phyloP scores from a whole-genome alignment of 2,329 filamentous ascomycete genomes.

The Epichloe gansuensis region DNA sequence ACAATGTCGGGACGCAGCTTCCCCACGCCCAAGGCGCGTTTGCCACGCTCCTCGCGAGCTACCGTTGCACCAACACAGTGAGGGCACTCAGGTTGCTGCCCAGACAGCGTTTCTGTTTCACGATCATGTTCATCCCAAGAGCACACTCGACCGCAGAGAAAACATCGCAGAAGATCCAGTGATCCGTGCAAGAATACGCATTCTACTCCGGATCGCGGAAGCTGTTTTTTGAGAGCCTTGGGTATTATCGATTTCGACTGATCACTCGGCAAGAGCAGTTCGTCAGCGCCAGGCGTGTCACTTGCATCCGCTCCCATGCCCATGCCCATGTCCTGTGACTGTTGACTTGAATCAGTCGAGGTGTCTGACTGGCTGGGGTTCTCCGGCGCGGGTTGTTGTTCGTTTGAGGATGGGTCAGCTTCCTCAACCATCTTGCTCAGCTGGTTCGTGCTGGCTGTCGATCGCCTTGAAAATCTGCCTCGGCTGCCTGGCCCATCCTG shows the following conservation, averaged over 20 bases:
- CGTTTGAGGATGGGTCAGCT: slow-evolving; percentile 7
- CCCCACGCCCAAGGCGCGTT: slow-evolving; percentile 53
- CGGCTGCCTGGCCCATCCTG: slow-evolving; percentile 48
- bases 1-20: slow-evolving; percentile 61
- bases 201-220: slow-evolving; percentile 35
- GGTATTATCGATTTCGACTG: slow-evolving; percentile 7
- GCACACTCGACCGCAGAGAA: slow-evolving; percentile 43
- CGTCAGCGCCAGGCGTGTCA: slow-evolving; percentile 5
- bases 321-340: slow-evolving; percentile 1
- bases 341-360: slow-evolving; percentile 5
- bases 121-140: slow-evolving; percentile 46
- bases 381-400: slow-evolving; percentile 7
- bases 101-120: slow-evolving; percentile 44
- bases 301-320: slow-evolving; percentile 10
- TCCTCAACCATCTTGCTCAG: slow-evolving; percentile 27
- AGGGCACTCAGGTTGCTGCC: slow-evolving; percentile 54
- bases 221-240: slow-evolving; percentile 13
- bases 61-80: slow-evolving; percentile 50
- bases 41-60: slow-evolving; percentile 50
- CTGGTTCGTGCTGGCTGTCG: slow-evolving; percentile 22
- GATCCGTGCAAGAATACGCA: slow-evolving; percentile 63
- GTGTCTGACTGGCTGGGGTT: slow-evolving; percentile 4
- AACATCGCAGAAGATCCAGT: slow-evolving; percentile 51
- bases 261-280: slow-evolving; percentile 10
- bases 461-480: slow-evolving; percentile 43